Base-by-base conservation (phyloP, 805 yeast species). In the Ascoidea tarda region DNA sequence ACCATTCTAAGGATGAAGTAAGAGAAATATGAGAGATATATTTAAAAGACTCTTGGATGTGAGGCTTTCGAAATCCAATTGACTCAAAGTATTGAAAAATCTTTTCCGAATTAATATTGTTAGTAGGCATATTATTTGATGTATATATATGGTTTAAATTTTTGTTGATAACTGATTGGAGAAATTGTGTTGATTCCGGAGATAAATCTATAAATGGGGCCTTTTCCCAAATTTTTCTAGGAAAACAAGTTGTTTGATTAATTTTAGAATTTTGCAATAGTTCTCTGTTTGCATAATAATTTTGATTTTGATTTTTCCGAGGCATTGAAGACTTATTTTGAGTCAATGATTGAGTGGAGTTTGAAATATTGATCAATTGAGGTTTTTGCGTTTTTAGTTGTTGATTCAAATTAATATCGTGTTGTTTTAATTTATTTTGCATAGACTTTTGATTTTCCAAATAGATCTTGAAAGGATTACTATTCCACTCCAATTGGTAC, bases 381-480 rank as follows among this genome's bases (percentile, higher is more conserved):
- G 49, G 51, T 51, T 55, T 55, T 49, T n/a, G 48, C 46, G 38
- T 45, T 50, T 51, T 48, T 53, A 52, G 5, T 52, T 38, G 14
- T 48, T 51, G 46, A 44, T 45, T 49, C 51, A 3, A 59, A 51
- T 47, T 60, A 52, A 68, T 71, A 0, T 71, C 73, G 47, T 70
- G 70, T 55, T 81, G 82, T 55, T 78, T 79, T 47, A 68, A 68
- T 49, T 59, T 66, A 47, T 70, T 66, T 46, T 70, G 75, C 45
- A 69, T 66, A 3, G 59, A 58, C 55, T 78, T 79, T 47, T 76
- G 67, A 46, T 75, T 74, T 55, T 84, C 87, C n/a, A 84, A 55
- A 21, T 78, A 69, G 0, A 82, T 82, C 16, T 67, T 68, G 67
- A 93, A 91, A 0, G 98, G 99, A 60, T 91, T 87, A 4, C 79